Percentiles rank a stretch among this genome's conserved stretches.
Conservation (phyloP, 768 basidiomycete species). For the Kwoniella dendrophila region DNA sequence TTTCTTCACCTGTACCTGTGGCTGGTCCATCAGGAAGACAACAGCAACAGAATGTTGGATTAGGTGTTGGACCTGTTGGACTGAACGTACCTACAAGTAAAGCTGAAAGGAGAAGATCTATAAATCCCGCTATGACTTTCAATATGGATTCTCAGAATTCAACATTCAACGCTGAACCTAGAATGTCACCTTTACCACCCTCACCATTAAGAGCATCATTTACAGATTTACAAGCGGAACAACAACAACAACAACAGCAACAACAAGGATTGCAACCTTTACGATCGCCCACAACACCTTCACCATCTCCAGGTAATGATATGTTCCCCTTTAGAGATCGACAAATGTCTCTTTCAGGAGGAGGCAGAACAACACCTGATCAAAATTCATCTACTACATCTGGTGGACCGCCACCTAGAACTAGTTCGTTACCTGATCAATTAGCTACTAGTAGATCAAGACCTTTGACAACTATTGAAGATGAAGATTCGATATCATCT, state of each 20-base stretch:
- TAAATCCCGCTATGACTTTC: slow-evolving; percentile 62
- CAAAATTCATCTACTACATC: not conserved
- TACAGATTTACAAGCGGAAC: slow-evolving; percentile 57
- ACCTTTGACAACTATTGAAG: slow-evolving; percentile 15
- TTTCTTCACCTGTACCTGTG: slow-evolving; percentile 21
- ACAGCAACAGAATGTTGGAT: slow-evolving; percentile 31
- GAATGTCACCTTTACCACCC: slow-evolving; percentile 50
- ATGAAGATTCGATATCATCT: slow-evolving; percentile 3
- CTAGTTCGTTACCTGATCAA: slow-evolving; percentile 44
- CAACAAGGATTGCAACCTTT: slow-evolving; percentile 3
- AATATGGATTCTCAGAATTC: slow-evolving; percentile 49
- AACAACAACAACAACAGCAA: slow-evolving; percentile 16
- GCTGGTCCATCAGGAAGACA: slow-evolving; percentile 9
- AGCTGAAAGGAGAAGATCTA: slow-evolving; percentile 62
- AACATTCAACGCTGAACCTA: slow-evolving; percentile 36
- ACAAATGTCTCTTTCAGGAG: slow-evolving; percentile 4
- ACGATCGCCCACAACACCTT: slow-evolving; percentile 38
- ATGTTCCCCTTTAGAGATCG: slow-evolving; percentile 38
- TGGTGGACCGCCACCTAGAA: slow-evolving; percentile 43
- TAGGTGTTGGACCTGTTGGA: slow-evolving; percentile 51
- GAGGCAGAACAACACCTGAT: slow-evolving; percentile 6
- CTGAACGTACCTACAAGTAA: slow-evolving; percentile 56
- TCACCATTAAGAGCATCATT: slow-evolving; percentile 56
- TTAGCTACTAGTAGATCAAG: slow-evolving; percentile 7
- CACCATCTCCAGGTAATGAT: slow-evolving; percentile 20